These are phyloP conservation scores for Neurospora sp. DNA, from an alignment of 495 filamentous ascomycete genomes.

Conservation along the genomic window DNA sequence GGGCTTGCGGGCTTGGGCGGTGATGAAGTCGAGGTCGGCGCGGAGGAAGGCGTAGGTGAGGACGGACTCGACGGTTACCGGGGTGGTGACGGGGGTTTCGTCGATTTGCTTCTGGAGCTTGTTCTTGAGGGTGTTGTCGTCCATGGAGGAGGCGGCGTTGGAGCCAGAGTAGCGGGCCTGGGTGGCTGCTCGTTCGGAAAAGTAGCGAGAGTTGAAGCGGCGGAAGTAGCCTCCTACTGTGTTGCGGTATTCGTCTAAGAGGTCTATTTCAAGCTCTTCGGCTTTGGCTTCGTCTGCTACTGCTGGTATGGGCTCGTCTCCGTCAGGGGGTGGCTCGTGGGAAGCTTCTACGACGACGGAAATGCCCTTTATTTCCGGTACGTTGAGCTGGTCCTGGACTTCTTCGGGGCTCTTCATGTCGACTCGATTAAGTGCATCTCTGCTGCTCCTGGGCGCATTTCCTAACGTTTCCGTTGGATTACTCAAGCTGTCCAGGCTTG, in stretches of 20 bases:
- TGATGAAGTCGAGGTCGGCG: conserved; percentile 86
- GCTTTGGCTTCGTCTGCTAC: conserved; percentile 33
- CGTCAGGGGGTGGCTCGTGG: conserved; percentile 17
- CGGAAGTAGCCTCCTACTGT: conserved; percentile 91
- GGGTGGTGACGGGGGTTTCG: not conserved
- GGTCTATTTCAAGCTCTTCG: conserved; percentile 49
- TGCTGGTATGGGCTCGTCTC: conserved; percentile 21
- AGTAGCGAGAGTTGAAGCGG: conserved; percentile 69
- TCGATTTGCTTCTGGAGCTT: not conserved
- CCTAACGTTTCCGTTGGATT: conserved; percentile 1
- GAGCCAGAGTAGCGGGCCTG: conserved; percentile 4
- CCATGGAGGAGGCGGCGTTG: conserved; percentile 2
- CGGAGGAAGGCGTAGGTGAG: conserved; percentile 86
- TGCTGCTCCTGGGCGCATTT: conserved; percentile 4
- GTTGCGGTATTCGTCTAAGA: conserved; percentile 70
- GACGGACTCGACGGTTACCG: conserved; percentile 48
- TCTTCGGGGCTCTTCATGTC: conserved; percentile 31
- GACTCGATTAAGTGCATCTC: conserved; percentile 19
- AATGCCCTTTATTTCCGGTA: conserved; percentile 19
- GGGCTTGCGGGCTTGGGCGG: conserved; percentile 66
- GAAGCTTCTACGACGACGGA: conserved; percentile 17
- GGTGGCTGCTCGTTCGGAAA: conserved; percentile 22
- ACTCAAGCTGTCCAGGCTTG: not conserved
- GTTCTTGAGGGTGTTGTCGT: conserved; percentile 3
- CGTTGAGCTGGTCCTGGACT: conserved; percentile 18